Percentiles rank a stretch among this genome's conserved stretches.
These are phyloP conservation scores for Hyphochytrium catenoides DNA, from an alignment of 352 stramenopile genomes.

Conservation along the genomic window DNA sequence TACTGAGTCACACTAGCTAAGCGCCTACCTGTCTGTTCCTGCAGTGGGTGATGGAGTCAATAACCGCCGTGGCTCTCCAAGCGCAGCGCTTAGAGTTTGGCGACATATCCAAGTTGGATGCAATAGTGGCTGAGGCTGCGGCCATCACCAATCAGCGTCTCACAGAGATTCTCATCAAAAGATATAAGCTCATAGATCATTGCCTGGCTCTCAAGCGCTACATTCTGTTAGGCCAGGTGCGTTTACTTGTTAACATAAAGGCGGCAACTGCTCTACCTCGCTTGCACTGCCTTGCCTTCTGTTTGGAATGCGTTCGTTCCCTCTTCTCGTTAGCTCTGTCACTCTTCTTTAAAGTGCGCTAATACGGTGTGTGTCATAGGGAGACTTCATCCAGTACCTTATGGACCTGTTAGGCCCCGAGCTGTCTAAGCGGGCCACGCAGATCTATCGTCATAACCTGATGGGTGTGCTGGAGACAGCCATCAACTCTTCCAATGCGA, in stretches of 20 bases:
- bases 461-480: slow-evolving; percentile 78
- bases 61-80: slow-evolving; percentile 20
- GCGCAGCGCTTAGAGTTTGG: slow-evolving; percentile 35
- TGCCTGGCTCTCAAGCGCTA: slow-evolving; percentile 89
- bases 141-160: slow-evolving; percentile 60
- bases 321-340: not conserved
- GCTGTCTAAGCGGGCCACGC: slow-evolving; percentile 55
- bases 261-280: slow-evolving; percentile 6
- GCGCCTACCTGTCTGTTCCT: too few relatives aligned
- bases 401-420: slow-evolving; percentile 78
- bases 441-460: slow-evolving; percentile 86
- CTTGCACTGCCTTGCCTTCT: too few relatives aligned
- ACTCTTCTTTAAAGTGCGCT: not conserved
- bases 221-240: slow-evolving; percentile 84
- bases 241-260: not conserved
- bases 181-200: slow-evolving; percentile 80
- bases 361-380: slow-evolving; percentile 17
- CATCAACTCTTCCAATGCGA: slow-evolving; percentile 82
- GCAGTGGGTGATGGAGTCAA: slow-evolving; percentile 8
- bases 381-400: slow-evolving; percentile 89
- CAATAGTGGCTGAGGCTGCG: slow-evolving; percentile 46
- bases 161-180: slow-evolving; percentile 70
- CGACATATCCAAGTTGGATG: slow-evolving; percentile 33
- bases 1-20: too few relatives aligned
- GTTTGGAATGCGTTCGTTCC: too few relatives aligned